Evolutionary conservation across 106 monocot genomes (phyloP), one percentile per base, ranked within the genome.

Genomic region (Xerophyta viscosa): DNA sequence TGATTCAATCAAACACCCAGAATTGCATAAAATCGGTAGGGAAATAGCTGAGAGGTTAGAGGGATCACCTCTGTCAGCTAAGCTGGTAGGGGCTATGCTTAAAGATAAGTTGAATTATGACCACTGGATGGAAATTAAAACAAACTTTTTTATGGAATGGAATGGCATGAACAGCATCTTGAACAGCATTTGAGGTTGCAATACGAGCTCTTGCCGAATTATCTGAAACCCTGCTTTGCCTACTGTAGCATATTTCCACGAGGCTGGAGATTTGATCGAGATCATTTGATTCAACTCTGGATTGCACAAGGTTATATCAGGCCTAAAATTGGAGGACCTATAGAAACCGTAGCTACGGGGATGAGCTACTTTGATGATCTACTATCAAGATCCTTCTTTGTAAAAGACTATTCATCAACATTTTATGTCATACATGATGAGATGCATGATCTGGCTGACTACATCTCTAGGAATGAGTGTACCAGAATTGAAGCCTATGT

Each of bases 371-470:
- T 73, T 24, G 4, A 60, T 22, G 52, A 60, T 7, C 20, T 73
- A 8, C 27, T 62, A 24, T 18, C 6, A 4, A 27, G 37, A 28
- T 51, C 51, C 0, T 63, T 63, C 20, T 63, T 63, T 19, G 1
- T 19, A 17, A 0, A 6, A 15, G n/a, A 3, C 0, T 4, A 50
- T 50, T 22, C 8, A 21, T 13, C 4, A 21, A 44, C 43, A 29
- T 14, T n/a, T 9, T 71, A 65, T 21, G 10, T 58, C 5, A 72
- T 73, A 31, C 66, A 66, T 47, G 60, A 73, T 53, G 28, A 66
- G 2, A 19, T 66, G 15, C 72, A 73, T 30, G 60, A 73, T 23
- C 26, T 73, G 15, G 60, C 72, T 46, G 15, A 66, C n/a, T 4
- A 17, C 3, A 29, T 73, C 15, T 66, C 59, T 44, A 44, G 4